Base-by-base conservation (phyloP, 768 basidiomycete species). In the Omphalotus guepiniiformis region DNA sequence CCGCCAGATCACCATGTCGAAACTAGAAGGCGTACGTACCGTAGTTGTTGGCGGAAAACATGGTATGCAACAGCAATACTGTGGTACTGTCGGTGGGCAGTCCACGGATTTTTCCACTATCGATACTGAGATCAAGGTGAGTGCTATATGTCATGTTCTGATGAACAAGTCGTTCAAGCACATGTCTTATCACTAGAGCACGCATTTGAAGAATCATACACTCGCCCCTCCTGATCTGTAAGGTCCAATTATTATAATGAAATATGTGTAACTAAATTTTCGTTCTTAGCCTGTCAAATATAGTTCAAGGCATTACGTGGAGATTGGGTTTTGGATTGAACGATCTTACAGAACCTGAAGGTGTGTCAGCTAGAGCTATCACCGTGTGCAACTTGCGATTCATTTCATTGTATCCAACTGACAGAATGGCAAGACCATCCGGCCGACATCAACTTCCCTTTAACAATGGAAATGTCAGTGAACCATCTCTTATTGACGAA, bases 31-130 rank as follows among this genome's bases (percentile, higher is more conserved):
- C 28, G 74, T 72, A 26, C 75, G 65, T 56, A 79, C 76, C 5
- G 74, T 76, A 13, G 78, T 82, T 2, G 55, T 78, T 18, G 79
- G 79, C 22, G 81, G 80, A 23, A 71, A 72, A 53, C 55, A 68
- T 6, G 67, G 60, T 39, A 61, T 71, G 6, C 59, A 56, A 27
- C 81, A 82, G 53, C 71, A 82, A 55, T 82, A 80, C 57, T 80
- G 78, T 52, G 81, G 81, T n/a, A 75, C 71, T 28, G 80, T 82
- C 26, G 80, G 79, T 16, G 80, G 80, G 0, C 78, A 83, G 60
- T 79, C 76, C 3, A 75, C 75, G 2, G 73, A 75, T 54, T 82
- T 76, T 58, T 69, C 75, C 0, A 72, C 68, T 13, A 76, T 82
- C 13, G 79, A 83, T 56, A 78, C 78, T 7, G 74, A 81, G 59